Conservation (phyloP, 2,329 filamentous ascomycete species). For the Thermomyces lanuginosus region DNA sequence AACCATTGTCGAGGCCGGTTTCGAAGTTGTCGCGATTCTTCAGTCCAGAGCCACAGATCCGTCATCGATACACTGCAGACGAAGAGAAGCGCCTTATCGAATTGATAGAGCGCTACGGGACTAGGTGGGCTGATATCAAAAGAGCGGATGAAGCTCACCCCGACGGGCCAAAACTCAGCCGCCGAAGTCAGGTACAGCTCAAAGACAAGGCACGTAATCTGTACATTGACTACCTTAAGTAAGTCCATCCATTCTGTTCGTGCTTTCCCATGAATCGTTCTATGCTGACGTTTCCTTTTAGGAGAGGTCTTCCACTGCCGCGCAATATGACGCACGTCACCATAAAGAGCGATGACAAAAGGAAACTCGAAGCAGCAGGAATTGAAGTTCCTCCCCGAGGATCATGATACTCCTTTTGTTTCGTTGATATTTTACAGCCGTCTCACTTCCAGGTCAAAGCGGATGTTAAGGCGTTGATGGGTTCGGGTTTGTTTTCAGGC, state of each 20-base stretch:
- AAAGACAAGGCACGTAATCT: slow-evolving; percentile 41
- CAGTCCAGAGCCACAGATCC: slow-evolving; percentile 6
- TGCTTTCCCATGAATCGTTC: not conserved
- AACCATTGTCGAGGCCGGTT: too few relatives aligned
- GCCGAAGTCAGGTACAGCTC: slow-evolving; percentile 36
- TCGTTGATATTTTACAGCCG: too few relatives aligned
- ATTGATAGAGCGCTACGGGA: slow-evolving; percentile 32
- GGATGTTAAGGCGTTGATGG: too few relatives aligned
- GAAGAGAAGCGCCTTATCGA: slow-evolving; percentile 32
- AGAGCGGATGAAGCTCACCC: slow-evolving; percentile 16
- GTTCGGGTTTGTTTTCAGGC: too few relatives aligned
- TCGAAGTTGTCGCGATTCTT: too few relatives aligned
- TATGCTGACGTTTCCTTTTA: slow-evolving; percentile 2
- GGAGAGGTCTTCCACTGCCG: slow-evolving; percentile 22
- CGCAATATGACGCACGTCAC: slow-evolving; percentile 28
- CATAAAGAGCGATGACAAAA: slow-evolving; percentile 15
- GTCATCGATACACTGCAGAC: slow-evolving; percentile 22
- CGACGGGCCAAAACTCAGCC: slow-evolving; percentile 15
- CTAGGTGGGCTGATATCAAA: slow-evolving; percentile 33
- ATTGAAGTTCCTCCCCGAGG: slow-evolving; percentile 5
- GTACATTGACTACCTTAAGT: slow-evolving; percentile 31
- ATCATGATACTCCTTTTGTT: too few relatives aligned
- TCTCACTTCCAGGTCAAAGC: too few relatives aligned
- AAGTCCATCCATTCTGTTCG: slow-evolving; percentile 10
- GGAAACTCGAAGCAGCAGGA: slow-evolving; percentile 3